Percentiles rank a stretch among this genome's conserved stretches.
These are phyloP conservation scores for Lactarius indigo DNA, from an alignment of 768 basidiomycete species.

Conservation along the genomic window DNA sequence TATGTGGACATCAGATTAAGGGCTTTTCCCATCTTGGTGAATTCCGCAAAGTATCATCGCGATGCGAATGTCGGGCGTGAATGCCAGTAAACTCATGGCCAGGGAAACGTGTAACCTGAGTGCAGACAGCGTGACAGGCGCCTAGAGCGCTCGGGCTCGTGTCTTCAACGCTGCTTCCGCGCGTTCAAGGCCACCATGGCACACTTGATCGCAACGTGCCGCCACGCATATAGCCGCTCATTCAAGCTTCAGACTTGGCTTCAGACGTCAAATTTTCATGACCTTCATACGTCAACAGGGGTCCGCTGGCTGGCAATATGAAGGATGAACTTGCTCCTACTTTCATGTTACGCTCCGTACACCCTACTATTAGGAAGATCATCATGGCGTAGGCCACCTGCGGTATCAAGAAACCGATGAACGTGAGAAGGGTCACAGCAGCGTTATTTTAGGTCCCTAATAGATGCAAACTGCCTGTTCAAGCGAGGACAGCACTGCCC, in stretches of 20 bases:
- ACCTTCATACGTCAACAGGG: not conserved
- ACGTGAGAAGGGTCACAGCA: not conserved
- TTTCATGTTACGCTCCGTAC: too few species aligned
- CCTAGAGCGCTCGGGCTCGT: not conserved
- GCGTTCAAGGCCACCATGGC: not conserved
- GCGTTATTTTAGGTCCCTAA: not conserved
- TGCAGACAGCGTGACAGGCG: not conserved
- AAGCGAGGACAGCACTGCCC: not conserved
- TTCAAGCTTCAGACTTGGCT: not conserved
- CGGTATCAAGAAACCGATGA: constrained; percentile 4
- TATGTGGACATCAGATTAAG: not conserved
- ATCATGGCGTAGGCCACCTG: not conserved
- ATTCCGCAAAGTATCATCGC: not conserved
- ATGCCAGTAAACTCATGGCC: too few species aligned
- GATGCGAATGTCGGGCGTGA: not conserved
- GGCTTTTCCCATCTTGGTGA: not conserved
- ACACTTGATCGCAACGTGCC: not conserved
- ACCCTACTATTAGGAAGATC: not conserved
- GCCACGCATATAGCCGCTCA: not conserved
- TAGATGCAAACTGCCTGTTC: not conserved
- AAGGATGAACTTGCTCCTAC: not conserved
- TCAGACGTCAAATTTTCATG: not conserved
- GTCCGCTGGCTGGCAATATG: not conserved
- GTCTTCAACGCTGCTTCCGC: not conserved
- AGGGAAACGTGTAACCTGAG: not conserved